Conservation (phyloP, 768 basidiomycete species). For the Phylloporus sp. region DNA sequence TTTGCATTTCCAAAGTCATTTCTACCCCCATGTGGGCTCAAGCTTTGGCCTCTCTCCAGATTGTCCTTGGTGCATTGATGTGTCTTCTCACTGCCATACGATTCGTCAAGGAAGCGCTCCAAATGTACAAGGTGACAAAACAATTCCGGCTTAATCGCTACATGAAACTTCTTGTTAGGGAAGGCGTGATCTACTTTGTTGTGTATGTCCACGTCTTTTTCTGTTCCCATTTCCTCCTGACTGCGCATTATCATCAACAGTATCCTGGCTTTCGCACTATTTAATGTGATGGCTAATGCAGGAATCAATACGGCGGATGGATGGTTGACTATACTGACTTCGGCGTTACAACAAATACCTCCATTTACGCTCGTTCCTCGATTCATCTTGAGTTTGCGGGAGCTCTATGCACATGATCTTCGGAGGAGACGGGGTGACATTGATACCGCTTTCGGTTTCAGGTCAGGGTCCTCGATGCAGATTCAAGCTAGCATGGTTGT, state of each 20-base stretch:
- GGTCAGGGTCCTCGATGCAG: background rate
- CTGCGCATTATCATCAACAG: background rate
- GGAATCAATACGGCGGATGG: background rate
- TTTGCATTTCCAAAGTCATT: too few species aligned
- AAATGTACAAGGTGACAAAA: background rate
- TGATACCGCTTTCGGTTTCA: background rate
- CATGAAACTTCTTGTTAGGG: background rate
- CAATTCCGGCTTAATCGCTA: background rate
- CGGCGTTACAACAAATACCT: background rate
- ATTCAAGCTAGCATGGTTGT: background rate
- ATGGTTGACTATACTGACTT: background rate
- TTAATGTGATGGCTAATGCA: background rate
- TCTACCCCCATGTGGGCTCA: too few species aligned
- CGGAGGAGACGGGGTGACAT: background rate
- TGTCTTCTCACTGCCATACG: background rate
- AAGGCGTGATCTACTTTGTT: background rate
- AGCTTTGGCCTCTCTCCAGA: too few species aligned
- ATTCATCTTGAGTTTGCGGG: background rate
- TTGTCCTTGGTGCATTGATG: background rate
- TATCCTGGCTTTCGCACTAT: background rate
- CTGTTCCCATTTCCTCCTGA: background rate
- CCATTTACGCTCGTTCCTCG: background rate
- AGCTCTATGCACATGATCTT: background rate
- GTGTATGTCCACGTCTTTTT: background rate
- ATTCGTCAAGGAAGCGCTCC: background rate